Evolutionary conservation across 768 basidiomycete genomes (phyloP).

Genomic region (Termitomyces sp.): DNA sequence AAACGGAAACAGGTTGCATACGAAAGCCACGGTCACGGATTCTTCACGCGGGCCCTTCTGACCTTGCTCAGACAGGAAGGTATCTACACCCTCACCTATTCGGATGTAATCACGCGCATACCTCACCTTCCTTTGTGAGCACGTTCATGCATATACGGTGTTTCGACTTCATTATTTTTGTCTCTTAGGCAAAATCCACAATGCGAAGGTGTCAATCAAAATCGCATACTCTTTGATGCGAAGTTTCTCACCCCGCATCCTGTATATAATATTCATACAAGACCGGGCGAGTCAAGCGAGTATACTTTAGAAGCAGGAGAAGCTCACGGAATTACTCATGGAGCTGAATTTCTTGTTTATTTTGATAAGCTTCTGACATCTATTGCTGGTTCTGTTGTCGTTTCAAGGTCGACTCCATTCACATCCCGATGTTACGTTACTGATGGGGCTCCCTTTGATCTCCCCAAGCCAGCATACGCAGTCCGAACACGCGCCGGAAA

Average conservation of each 20-base stretch:
- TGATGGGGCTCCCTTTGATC: background rate
- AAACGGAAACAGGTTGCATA: background rate
- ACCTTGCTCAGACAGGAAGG: background rate
- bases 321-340: background rate
- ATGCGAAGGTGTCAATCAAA: constrained; percentile 3
- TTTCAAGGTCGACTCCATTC: background rate
- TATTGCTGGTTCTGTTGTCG: background rate
- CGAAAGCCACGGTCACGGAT: background rate
- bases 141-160: too few relatives aligned
- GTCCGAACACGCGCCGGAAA: background rate
- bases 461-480: background rate
- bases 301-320: background rate
- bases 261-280: background rate
- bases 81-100: constrained; percentile 5
- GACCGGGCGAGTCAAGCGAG: background rate
- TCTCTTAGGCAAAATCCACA: constrained; percentile 4
- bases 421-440: background rate
- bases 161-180: background rate
- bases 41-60: constrained; percentile 4
- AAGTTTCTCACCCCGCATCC: background rate
- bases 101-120: constrained; percentile 1
- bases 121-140: background rate
- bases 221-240: background rate
- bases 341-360: background rate
- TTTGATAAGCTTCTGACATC: background rate